These are phyloP conservation scores for Punctularia strigosozonata DNA, from an alignment of 768 basidiomycete species.

Conservation along the genomic window DNA sequence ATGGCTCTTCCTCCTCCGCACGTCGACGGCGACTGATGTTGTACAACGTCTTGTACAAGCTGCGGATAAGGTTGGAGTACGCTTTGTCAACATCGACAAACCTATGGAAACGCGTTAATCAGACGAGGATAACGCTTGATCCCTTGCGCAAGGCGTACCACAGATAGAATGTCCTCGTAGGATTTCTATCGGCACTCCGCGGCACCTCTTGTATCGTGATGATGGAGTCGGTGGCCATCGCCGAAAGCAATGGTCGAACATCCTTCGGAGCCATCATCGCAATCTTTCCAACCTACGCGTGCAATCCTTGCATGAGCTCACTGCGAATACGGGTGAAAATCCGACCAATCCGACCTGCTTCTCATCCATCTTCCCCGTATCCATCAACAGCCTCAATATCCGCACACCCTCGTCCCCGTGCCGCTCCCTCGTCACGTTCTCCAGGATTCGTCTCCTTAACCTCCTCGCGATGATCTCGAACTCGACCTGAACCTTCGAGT, in stretches of 20 bases:
- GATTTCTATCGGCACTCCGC: slow-evolving; percentile 81
- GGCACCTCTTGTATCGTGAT: slow-evolving; percentile 92
- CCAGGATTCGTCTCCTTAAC: slow-evolving; percentile 59
- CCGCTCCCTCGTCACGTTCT: slow-evolving; percentile 69
- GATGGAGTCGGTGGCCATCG: slow-evolving; percentile 68
- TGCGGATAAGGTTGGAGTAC: slow-evolving; percentile 62
- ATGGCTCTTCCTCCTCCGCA: slow-evolving; percentile 58
- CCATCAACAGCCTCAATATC: slow-evolving; percentile 65
- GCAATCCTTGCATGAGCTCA: slow-evolving; percentile 2
- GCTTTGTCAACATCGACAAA: slow-evolving; percentile 81
- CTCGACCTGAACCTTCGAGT: slow-evolving; percentile 70
- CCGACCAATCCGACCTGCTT: slow-evolving; percentile 55
- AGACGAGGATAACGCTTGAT: neutral
- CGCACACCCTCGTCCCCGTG: slow-evolving; percentile 78
- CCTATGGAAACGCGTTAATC: slow-evolving; percentile 32
- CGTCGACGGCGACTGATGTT: slow-evolving; percentile 70
- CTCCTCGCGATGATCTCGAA: slow-evolving; percentile 62
- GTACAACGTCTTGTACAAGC: slow-evolving; percentile 82
- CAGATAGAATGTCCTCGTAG: slow-evolving; percentile 80
- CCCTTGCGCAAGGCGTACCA: slow-evolving; percentile 71
- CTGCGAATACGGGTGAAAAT: neutral
- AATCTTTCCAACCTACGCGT: slow-evolving; percentile 70
- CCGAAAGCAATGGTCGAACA: slow-evolving; percentile 68
- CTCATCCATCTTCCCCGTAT: slow-evolving; percentile 88
- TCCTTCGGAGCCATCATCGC: slow-evolving; percentile 90